Percentiles rank a stretch among this genome's conserved stretches.
Conservation (phyloP, 352 stramenopile genomes). For the Phytopythium montanum region DNA sequence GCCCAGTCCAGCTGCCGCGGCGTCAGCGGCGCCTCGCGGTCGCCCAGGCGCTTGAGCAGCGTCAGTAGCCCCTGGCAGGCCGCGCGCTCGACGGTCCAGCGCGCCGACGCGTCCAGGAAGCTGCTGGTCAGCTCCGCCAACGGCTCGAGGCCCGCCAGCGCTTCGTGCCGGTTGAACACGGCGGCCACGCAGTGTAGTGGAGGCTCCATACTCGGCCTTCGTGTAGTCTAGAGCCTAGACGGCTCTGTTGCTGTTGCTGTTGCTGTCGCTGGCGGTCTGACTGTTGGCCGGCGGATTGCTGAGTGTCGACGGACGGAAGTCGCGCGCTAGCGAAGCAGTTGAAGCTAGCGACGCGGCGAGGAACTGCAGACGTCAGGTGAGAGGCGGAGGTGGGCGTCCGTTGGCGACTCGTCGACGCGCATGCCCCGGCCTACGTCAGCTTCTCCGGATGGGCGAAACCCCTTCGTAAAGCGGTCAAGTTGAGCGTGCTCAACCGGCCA, state of each 20-base stretch:
- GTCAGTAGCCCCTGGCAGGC: constrained; percentile 49
- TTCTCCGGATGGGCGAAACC: not conserved
- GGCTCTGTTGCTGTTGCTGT: not conserved
- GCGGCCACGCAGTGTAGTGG: constrained; percentile 32
- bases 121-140: constrained; percentile 40
- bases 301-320: no score
- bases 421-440: not conserved
- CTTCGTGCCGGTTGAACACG: constrained; percentile 41
- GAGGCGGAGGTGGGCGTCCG: no score
- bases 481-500: not conserved
- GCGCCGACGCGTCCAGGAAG: constrained; percentile 50
- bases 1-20: constrained; percentile 62
- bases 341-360: no score
- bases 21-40: constrained; percentile 29
- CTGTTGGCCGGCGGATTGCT: no score
- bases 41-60: constrained; percentile 46
- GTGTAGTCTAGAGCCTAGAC: no score
- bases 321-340: no score
- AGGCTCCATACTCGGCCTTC: not conserved
- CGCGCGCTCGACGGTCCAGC: constrained; percentile 57
- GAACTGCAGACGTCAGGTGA: no score
- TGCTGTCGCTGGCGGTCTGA: not conserved
- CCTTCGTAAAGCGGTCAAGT: not conserved
- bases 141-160: constrained; percentile 41
- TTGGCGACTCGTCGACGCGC: no score